Conservation (phyloP, 2,329 filamentous ascomycete genomes). For the Westerdykella aurantiaca region DNA sequence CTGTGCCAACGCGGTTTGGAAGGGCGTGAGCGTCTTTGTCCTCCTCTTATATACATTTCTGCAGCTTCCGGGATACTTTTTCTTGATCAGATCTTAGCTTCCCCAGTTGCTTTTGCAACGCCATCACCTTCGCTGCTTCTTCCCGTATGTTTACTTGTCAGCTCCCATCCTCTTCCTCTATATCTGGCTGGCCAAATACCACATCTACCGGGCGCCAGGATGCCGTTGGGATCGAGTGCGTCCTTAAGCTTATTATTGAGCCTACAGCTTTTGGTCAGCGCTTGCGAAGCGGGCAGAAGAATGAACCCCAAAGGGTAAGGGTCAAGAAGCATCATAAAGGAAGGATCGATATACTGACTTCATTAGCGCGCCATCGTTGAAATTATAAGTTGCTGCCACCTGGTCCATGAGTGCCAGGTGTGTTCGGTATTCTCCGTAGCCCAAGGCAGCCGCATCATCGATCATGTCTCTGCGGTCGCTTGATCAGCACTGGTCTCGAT, state of each 20-base stretch:
- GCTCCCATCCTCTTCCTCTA: slow-evolving; percentile 12
- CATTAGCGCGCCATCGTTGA: slow-evolving; percentile 40
- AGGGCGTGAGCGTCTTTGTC: too few species aligned
- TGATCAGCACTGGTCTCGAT: too few species aligned
- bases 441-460: slow-evolving; percentile 37
- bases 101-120: slow-evolving; percentile 7
- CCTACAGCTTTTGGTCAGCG: neutral
- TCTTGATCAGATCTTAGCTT: slow-evolving; percentile 3
- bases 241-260: slow-evolving; percentile 45
- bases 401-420: slow-evolving; percentile 46
- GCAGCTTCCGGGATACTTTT: too few species aligned
- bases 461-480: slow-evolving; percentile 12
- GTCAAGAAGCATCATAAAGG: neutral
- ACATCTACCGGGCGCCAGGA: slow-evolving; percentile 18
- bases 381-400: slow-evolving; percentile 45
- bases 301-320: neutral
- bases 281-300: neutral
- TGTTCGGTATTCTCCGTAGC: slow-evolving; percentile 45
- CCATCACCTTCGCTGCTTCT: slow-evolving; percentile 11
- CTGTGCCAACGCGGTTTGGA: too few species aligned
- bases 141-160: slow-evolving; percentile 7
- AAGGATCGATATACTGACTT: slow-evolving; percentile 7
- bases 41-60: too few species aligned
- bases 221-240: slow-evolving; percentile 39
- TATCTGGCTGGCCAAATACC: slow-evolving; percentile 18